These are phyloP conservation scores for Angophora floribunda DNA, from an alignment of 345 rosid genomes.

Conservation along the genomic window DNA sequence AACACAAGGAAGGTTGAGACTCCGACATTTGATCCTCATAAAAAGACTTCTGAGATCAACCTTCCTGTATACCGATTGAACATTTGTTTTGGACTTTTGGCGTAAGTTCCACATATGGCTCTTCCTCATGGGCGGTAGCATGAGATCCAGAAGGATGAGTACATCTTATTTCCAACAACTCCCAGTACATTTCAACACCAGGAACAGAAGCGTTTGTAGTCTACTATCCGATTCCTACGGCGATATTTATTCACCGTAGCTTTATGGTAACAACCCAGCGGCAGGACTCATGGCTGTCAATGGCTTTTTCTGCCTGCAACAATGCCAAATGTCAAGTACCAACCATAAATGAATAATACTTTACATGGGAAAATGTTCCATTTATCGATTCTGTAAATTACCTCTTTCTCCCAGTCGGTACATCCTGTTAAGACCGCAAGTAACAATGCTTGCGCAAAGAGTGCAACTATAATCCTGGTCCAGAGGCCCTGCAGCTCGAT, in stretches of 20 bases:
- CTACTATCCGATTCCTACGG: neutral
- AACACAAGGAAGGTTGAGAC: neutral
- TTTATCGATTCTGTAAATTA: neutral
- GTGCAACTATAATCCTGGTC: constrained; percentile 9
- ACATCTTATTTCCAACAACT: neutral
- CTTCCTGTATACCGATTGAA: neutral
- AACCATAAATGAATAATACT: neutral
- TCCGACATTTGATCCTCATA: neutral
- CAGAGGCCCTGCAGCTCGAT: constrained; percentile 7
- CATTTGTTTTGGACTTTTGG: neutral
- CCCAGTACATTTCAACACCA: neutral
- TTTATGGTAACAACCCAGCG: neutral
- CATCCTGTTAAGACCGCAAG: constrained; percentile 7
- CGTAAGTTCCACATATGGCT: neutral
- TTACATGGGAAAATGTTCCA: neutral
- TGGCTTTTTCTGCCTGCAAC: neutral
- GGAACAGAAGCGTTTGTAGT: neutral
- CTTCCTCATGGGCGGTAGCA: neutral
- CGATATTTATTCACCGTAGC: neutral
- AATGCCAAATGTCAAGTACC: neutral
- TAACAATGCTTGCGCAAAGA: constrained; percentile 5
- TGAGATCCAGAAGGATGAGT: neutral
- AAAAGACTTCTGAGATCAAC: neutral
- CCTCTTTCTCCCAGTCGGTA: constrained; percentile 19
- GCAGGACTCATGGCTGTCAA: neutral